Conservation (phyloP, 768 basidiomycete species). For the Xerocomus brunneocitrinus region DNA sequence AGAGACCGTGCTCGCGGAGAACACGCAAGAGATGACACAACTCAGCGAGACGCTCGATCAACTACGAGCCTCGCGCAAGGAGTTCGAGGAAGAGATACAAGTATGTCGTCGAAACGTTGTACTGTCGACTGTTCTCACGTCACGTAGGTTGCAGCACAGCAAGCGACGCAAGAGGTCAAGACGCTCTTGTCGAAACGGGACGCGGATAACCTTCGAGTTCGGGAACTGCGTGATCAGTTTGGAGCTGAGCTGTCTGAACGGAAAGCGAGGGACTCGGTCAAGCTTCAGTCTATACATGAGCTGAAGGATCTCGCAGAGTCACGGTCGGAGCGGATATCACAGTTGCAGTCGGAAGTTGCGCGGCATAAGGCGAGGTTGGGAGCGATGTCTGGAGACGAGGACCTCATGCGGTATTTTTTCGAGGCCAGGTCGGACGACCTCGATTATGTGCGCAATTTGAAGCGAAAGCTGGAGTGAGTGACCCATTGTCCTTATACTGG, state of each 20-base stretch:
- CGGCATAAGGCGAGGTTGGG: constrained; percentile 76
- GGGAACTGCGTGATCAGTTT: constrained; percentile 68
- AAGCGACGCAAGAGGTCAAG: constrained; percentile 61
- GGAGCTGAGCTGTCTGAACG: constrained; percentile 64
- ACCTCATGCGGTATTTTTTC: constrained; percentile 68
- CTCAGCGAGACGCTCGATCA: constrained; percentile 43
- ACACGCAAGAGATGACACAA: constrained; percentile 34
- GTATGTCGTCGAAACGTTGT: constrained; percentile 32
- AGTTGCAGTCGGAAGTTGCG: constrained; percentile 66
- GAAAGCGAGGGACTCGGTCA: constrained; percentile 57
- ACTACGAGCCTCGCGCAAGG: constrained; percentile 37
- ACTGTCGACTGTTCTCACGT: constrained; percentile 10
- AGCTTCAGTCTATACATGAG: constrained; percentile 57
- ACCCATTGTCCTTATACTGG: not conserved
- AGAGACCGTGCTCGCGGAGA: constrained; percentile 40
- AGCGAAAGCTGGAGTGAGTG: constrained; percentile 52
- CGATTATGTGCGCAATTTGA: constrained; percentile 50
- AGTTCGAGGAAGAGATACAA: constrained; percentile 42
- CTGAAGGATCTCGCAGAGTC: constrained; percentile 61
- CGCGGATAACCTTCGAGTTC: constrained; percentile 59
- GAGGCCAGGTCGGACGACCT: constrained; percentile 49
- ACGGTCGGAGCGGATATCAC: constrained; percentile 67
- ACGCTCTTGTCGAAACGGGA: constrained; percentile 58
- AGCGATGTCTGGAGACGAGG: constrained; percentile 63
- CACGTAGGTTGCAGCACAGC: constrained; percentile 39